phyloP scores from a whole-genome alignment of 208 protist species.

The Angomonas deanei region DNA sequence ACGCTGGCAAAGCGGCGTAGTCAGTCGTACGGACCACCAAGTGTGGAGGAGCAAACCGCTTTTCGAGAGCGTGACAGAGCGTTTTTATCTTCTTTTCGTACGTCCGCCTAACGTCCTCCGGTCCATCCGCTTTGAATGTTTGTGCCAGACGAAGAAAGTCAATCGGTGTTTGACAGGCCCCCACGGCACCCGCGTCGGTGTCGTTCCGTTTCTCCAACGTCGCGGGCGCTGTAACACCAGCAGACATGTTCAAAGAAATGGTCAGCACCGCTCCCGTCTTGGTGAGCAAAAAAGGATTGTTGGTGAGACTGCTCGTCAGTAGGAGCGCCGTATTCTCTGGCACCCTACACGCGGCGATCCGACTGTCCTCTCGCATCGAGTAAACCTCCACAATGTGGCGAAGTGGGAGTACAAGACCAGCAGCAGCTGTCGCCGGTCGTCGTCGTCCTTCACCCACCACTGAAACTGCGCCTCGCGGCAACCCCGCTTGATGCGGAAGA shows the following conservation, averaged over 20 bases:
- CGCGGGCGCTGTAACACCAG: too few species aligned
- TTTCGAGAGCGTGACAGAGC: background rate
- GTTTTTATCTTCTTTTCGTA: background rate
- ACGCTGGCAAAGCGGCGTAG: background rate
- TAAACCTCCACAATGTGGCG: constrained; percentile 67
- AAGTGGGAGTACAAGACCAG: constrained; percentile 71
- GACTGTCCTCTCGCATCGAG: constrained; percentile 36
- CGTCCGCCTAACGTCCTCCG: background rate
- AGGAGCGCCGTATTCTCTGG: constrained; percentile 51
- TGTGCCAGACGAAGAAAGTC: background rate
- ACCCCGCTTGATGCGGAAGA: constrained; percentile 61
- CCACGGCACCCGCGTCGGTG: background rate
- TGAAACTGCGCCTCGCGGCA: constrained; percentile 65
- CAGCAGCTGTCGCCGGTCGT: constrained; percentile 33
- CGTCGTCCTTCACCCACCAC: constrained; percentile 40
- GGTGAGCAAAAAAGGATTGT: background rate
- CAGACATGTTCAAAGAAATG: background rate
- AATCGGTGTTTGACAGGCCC: background rate
- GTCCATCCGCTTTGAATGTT: background rate
- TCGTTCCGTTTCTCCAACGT: background rate
- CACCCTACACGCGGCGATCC: constrained; percentile 58
- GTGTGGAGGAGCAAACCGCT: background rate
- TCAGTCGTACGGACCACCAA: background rate
- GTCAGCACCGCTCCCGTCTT: background rate
- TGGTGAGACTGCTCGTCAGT: background rate